Conservation (phyloP, 2,329 filamentous ascomycete species). For the Trichoderma endophyticum region DNA sequence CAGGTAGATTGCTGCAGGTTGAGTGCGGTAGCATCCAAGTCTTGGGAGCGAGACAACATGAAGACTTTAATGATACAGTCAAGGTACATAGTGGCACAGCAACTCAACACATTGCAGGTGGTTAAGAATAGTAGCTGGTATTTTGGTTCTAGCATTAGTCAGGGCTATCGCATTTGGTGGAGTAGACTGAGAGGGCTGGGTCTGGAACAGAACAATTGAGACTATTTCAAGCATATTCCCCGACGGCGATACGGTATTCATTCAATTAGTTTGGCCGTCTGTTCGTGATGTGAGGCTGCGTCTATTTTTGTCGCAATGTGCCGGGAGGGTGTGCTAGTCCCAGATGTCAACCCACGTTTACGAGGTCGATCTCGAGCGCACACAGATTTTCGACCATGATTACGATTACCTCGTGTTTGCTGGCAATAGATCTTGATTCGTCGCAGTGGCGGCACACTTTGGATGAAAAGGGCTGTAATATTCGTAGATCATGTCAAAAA, state of each 20-base stretch:
- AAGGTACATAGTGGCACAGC: not conserved
- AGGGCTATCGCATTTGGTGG: not conserved
- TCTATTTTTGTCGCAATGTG: conserved; percentile 10
- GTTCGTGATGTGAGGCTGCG: not conserved
- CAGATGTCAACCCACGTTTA: not conserved
- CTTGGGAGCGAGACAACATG: not conserved
- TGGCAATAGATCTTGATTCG: not conserved
- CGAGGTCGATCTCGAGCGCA: not conserved
- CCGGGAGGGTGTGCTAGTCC: not conserved
- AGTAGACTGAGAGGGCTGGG: not conserved
- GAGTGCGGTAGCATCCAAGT: not conserved
- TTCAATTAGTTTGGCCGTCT: not conserved
- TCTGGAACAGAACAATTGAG: not conserved
- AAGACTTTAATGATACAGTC: not conserved
- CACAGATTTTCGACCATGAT: not conserved
- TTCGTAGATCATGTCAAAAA: not conserved
- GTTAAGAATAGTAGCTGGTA: not conserved
- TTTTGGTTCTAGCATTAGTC: not conserved
- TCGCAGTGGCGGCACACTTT: not conserved
- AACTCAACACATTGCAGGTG: not conserved
- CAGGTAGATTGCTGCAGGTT: not conserved
- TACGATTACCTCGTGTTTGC: not conserved
- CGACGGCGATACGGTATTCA: not conserved
- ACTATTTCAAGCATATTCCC: not conserved
- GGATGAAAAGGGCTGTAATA: not conserved